Evolutionary conservation across 2,329 filamentous ascomycete genomes (phyloP), one percentile per base, ranked within the genome.

Genomic region (Rachicladosporium sp.): DNA sequence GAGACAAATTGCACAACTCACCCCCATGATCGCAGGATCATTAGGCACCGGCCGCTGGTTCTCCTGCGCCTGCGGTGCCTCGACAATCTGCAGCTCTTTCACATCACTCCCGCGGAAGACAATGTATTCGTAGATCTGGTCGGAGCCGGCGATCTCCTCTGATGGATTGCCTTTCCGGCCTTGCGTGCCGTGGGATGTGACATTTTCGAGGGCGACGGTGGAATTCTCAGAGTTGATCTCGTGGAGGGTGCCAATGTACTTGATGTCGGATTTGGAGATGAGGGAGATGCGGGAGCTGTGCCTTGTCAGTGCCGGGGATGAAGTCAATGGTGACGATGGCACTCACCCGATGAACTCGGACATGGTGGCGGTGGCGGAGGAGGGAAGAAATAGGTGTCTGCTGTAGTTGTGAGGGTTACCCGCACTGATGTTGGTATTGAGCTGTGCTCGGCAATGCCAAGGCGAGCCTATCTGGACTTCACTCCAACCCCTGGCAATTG

Each of bases 31-130:
- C 40, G 91, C 91, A 57, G 91, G 91, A 65, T 98, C 91, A 66
- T 94, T 83, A 6, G 88, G 88, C 55, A 94, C 77, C 48, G 79
- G 79, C 58, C 87, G 78, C 61, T 84, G 79, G 53, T 77, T 76
- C 47, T 77, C 68, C 51, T 78, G 75, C 7, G 23, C 23, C 23
- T 27, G 23, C 31, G 82, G 77, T 35, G 42, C 66, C 53, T 94
- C 82, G 56, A 94, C 88, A 56, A 98, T 89, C 54, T 86, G 83
- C 54, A 98, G 73, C 62, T 98, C 91, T 67, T 98, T 98, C 58
- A 98, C 91, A 69, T 98, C 91, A 62, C 86, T 95, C 53, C 91
- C 91, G 45, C 89, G 82, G 65, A 98, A 98, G 49, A 98, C 87
- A 57, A 98, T 96, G 68, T 95, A 96, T 61, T 96, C 91, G 69